Base-by-base conservation (phyloP, 768 basidiomycete species). In the Russula abietina region DNA sequence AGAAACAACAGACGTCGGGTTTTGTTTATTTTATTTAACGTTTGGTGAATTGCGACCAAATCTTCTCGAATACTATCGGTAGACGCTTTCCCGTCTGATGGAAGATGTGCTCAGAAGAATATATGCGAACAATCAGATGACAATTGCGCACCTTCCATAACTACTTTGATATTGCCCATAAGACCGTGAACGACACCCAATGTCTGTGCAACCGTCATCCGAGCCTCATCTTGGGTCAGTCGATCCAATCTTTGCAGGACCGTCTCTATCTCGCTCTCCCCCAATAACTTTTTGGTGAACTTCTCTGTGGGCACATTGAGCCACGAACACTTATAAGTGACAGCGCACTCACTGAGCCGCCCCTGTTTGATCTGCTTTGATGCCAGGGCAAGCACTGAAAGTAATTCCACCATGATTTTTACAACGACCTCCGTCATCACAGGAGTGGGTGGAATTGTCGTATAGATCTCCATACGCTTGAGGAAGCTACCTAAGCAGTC, bases 361-460 rank as follows among this genome's bases (percentile, higher is more conserved):
- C 60, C 60, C 11, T 61, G 38, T 8, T 60, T 43, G 8, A 60
- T 46, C 10, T 53, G 51, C 32, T 59, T 59, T 7, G 59, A 52
- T 3, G 51, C 51, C 11, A 46, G 45, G 45, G 45, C 24, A 49
- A 49, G 48, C 7, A 49, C 48, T 0, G 48, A 49, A 14, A 49
- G 48, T 17, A 49, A 2, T 9, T 49, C 26, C 1, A 26, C 48
- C 48, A 28, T 49, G 1, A 49, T 49, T 28, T 49, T 49, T 22
- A 28, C 11, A 9, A 49, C 1, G 6, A 28, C 24, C 4, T 17
- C 48, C 2, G 14, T 16, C 48, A 49, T 49, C 7, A 28, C 16
- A 0, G 26, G 2, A 7, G 48, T 16, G 26, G 26, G 16, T 3
- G 48, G 48, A 26, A 49, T 28, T 1, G 14, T 28, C 7, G n/a